Evolutionary conservation across 257 asterid genomes (phyloP).

Genomic region (Solanum sitiens): DNA sequence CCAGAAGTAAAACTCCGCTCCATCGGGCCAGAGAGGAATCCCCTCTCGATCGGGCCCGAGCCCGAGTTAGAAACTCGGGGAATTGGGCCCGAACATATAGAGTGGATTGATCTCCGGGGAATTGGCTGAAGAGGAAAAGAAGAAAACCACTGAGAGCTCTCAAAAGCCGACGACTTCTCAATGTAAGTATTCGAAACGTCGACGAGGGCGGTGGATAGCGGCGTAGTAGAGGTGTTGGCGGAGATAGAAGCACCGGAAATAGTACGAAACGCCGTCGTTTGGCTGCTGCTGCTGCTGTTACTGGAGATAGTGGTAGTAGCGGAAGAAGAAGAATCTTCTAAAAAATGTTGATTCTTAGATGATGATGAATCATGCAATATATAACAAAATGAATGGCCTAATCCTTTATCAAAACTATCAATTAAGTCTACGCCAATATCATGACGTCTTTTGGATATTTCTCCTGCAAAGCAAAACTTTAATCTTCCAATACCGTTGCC

Average conservation of each 20-base stretch:
- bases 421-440: conserved; percentile 31
- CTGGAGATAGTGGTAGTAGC: conserved; percentile 42
- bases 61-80: conserved; percentile 22
- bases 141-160: conserved; percentile 75
- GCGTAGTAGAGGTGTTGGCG: conserved; percentile 76
- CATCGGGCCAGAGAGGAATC: conserved; percentile 89
- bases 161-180: conserved; percentile 78
- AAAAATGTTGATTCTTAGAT: conserved; percentile 24
- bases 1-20: conserved; percentile 77
- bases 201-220: conserved; percentile 52
- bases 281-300: not conserved
- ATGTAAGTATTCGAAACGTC: conserved; percentile 9
- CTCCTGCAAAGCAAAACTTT: conserved; percentile 60
- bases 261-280: not conserved
- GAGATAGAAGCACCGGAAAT: conserved; percentile 75
- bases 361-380: conserved; percentile 47
- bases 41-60: conserved; percentile 76
- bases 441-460: conserved; percentile 60
- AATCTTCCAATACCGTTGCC: conserved; percentile 64
- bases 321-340: conserved; percentile 24
- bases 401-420: conserved; percentile 58
- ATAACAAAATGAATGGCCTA: conserved; percentile 92
- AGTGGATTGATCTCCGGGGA: conserved; percentile 25
- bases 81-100: conserved; percentile 60
- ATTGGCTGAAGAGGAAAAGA: conserved; percentile 83